Base-by-base conservation (phyloP, 2,329 filamentous ascomycete genomes). In the Aspergillus amoenus region DNA sequence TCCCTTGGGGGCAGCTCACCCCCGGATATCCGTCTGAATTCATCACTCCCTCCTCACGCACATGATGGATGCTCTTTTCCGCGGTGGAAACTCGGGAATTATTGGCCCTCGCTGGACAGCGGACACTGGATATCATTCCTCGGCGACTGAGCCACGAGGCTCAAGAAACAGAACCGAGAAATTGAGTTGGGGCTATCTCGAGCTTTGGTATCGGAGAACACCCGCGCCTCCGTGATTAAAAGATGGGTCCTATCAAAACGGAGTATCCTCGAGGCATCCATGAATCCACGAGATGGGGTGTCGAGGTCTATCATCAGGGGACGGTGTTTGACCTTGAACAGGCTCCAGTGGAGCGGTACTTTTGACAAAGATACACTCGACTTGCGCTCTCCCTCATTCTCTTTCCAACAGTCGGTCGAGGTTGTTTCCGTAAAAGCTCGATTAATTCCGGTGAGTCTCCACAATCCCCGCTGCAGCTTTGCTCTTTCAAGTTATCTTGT, bases 311-410 rank as follows among this genome's bases (percentile, higher is more conserved):
- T 45, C 15, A 45, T 24, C 22, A 45, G 21, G 15, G 15, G 34
- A 37, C 12, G 12, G 34, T 37, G 13, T 24, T n/a, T 24, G 24
- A 18, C 17, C 15, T 30, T 15, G 13, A 8, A 32, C 21, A n/a
- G 17, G 11, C 11, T 15, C 22, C 30, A 5, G 50, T 53, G 50
- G 41, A 53, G 27, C 13, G 48, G 49, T 53, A 53, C 41, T 53
- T 53, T 46, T 30, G 32, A 37, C 50, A 52, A 45, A 18, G 13
- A 30, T 43, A 40, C 30, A 4, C 17, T 51, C 27, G 41, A 40
- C 18, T 34, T 34, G 30, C 18, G 12, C n/a, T 3, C 22, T 37
- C 30, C 17, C 30, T 47, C 5, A 22, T 47, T 34, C 22, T 17
- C 13, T 15, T 24, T 45, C 15, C 11, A 37, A 9, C 13, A 27